phyloP scores from a whole-genome alignment of 129 eudicot species.

The Pittosporum tobira region DNA sequence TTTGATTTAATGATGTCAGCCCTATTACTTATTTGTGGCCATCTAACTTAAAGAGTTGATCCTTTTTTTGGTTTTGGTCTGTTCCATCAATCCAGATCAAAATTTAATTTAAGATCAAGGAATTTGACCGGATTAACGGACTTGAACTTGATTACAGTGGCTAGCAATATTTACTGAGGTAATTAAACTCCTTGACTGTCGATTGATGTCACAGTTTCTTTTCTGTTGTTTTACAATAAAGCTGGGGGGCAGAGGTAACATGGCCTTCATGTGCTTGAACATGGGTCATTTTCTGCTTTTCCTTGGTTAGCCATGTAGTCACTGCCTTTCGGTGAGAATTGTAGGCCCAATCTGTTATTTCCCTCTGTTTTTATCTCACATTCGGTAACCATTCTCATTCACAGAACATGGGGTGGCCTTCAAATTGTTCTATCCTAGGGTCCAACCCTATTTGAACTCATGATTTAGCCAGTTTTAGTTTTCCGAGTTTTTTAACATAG shows the following conservation, averaged over 20 bases:
- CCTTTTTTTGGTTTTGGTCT: too few species aligned
- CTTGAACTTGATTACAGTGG: too few species aligned
- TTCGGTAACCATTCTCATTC: slow-evolving; percentile 21
- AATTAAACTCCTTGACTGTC: neutral
- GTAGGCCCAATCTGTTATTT: slow-evolving; percentile 4
- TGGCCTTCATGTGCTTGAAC: slow-evolving; percentile 21
- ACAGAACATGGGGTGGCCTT: slow-evolving; percentile 33
- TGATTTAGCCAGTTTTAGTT: neutral
- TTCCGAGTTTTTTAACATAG: neutral
- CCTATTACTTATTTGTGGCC: too few species aligned
- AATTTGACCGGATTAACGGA: too few species aligned
- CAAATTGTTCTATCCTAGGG: slow-evolving; percentile 13
- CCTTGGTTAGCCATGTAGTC: slow-evolving; percentile 6
- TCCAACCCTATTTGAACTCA: slow-evolving; percentile 10
- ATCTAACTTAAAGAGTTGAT: too few species aligned
- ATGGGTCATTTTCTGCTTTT: slow-evolving; percentile 13
- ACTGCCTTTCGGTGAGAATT: slow-evolving; percentile 12
- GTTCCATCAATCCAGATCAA: too few species aligned
- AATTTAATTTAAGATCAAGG: too few species aligned
- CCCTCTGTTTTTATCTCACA: slow-evolving; percentile 13
- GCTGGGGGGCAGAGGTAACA: slow-evolving; percentile 32
- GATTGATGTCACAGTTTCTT: neutral
- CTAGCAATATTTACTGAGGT: neutral
- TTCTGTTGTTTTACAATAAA: slow-evolving; percentile 12
- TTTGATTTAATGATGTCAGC: neutral